Conservation (phyloP, 352 stramenopile species). For the Pythium utonaiense region DNA sequence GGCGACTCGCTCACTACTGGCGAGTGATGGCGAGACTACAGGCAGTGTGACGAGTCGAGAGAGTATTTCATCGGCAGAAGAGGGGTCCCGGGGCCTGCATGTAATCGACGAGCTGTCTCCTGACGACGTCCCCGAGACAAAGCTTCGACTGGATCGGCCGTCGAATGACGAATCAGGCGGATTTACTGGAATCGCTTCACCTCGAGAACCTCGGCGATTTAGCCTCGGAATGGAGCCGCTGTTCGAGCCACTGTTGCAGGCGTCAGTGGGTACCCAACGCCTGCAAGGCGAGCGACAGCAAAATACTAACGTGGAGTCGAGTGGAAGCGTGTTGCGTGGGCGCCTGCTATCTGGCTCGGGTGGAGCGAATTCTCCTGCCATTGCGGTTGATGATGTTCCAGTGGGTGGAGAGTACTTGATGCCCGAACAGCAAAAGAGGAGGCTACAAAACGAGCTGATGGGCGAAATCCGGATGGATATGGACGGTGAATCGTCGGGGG, state of each 20-base stretch:
- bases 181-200: constrained; percentile 4
- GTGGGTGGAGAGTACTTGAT: not conserved
- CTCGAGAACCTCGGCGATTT: constrained; percentile 35
- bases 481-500: constrained; percentile 10
- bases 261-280: constrained; percentile 61
- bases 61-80: constrained; percentile 8
- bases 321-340: not conserved
- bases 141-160: constrained; percentile 7
- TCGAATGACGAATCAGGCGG: not conserved
- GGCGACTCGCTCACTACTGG: not conserved
- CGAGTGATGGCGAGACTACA: not conserved
- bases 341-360: constrained; percentile 16
- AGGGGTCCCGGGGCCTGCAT: not conserved
- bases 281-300: constrained; percentile 18
- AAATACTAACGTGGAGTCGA: not conserved
- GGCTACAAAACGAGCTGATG: constrained; percentile 44
- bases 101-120: constrained; percentile 25
- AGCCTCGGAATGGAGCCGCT: constrained; percentile 65
- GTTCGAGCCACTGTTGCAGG: constrained; percentile 71
- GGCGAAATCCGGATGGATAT: constrained; percentile 21
- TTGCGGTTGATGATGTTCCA: constrained; percentile 9
- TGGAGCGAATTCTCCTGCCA: not conserved
- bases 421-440: constrained; percentile 32
- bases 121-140: constrained; percentile 21
- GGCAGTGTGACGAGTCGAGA: constrained; percentile 18